A percentile compares a stretch with the other conserved stretches of the same genome.
These are phyloP conservation scores for Bullera alba DNA, from an alignment of 768 basidiomycete genomes.

Conservation along the genomic window DNA sequence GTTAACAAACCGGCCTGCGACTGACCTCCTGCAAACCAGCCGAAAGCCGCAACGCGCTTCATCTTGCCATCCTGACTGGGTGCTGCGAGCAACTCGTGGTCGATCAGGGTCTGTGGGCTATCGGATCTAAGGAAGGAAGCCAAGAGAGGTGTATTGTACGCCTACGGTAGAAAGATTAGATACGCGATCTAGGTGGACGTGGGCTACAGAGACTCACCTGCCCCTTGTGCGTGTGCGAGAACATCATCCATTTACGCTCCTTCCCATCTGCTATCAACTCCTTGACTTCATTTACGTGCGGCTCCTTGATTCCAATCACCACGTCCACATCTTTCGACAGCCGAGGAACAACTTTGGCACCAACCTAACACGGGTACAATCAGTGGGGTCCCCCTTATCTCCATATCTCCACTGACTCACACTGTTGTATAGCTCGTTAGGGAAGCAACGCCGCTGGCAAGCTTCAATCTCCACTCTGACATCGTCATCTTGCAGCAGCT, in stretches of 20 bases:
- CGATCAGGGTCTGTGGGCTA: slow-evolving; percentile 53
- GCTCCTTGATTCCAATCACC: slow-evolving; percentile 82
- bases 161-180: slow-evolving; percentile 48
- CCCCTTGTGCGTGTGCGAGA: slow-evolving; percentile 80
- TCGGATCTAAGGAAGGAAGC: slow-evolving; percentile 46
- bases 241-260: slow-evolving; percentile 65
- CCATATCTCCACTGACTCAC: slow-evolving; percentile 49
- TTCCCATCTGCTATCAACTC: slow-evolving; percentile 47
- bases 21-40: slow-evolving; percentile 84
- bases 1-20: slow-evolving; percentile 1
- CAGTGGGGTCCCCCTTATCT: not conserved
- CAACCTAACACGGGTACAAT: slow-evolving; percentile 55
- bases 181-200: not conserved
- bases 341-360: slow-evolving; percentile 59
- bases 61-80: slow-evolving; percentile 47
- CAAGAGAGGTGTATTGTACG: slow-evolving; percentile 75
- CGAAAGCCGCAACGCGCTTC: slow-evolving; percentile 72
- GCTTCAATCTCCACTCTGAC: slow-evolving; percentile 61
- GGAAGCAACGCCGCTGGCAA: slow-evolving; percentile 69
- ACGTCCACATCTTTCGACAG: slow-evolving; percentile 61
- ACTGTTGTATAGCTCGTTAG: slow-evolving; percentile 58
- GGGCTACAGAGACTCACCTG: slow-evolving; percentile 21
- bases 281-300: slow-evolving; percentile 59
- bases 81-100: slow-evolving; percentile 74
- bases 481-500: slow-evolving; percentile 53